phyloP scores from a whole-genome alignment of 257 asterid species.

The Oldenlandia corymbosa region DNA sequence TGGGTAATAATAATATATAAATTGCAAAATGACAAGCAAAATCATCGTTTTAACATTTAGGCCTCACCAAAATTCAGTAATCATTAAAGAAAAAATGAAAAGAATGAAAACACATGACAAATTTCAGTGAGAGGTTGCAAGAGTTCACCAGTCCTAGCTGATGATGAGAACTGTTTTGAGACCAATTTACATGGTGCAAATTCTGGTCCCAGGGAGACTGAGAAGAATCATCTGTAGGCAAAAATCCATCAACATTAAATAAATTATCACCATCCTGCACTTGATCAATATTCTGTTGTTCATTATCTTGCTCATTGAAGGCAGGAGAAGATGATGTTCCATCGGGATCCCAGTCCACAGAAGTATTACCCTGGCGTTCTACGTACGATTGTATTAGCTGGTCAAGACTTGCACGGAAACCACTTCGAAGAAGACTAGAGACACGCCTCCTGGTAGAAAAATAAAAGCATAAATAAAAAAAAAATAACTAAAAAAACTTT shows the following conservation, averaged over 20 bases:
- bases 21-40: no score
- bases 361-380: conserved; percentile 58
- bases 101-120: neutral
- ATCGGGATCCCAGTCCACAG: conserved; percentile 58
- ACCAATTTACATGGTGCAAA: conserved; percentile 39
- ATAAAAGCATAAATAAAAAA: neutral
- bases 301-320: conserved; percentile 38
- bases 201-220: conserved; percentile 48
- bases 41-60: neutral
- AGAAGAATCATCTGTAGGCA: conserved; percentile 28
- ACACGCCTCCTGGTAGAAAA: conserved; percentile 61
- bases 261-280: conserved; percentile 21
- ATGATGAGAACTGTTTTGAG: conserved; percentile 33
- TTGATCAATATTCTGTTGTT: conserved; percentile 31
- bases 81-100: neutral
- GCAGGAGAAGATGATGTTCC: conserved; percentile 41
- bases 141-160: conserved; percentile 46
- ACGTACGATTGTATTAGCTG: conserved; percentile 63
- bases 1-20: no score
- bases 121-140: neutral
- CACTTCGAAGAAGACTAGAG: conserved; percentile 72
- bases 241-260: conserved; percentile 31
- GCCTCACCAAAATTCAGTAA: neutral
- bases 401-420: conserved; percentile 67
- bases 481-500: neutral